phyloP scores from a whole-genome alignment of 2,329 filamentous ascomycete species.

The Colletotrichum paranaense region DNA sequence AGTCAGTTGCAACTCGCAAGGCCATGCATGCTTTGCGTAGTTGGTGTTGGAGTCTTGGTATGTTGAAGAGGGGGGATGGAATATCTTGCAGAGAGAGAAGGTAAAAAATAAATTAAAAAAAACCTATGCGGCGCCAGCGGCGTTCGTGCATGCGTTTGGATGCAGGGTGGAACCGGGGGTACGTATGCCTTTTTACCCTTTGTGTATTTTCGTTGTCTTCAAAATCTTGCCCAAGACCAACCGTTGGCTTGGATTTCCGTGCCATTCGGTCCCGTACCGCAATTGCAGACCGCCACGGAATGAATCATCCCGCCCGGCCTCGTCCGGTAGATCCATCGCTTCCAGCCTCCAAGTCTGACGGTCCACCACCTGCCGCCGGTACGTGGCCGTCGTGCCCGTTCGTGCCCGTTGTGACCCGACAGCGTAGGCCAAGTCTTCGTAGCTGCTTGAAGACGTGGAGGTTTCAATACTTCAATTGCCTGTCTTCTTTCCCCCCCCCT shows the following conservation, averaged over 20 bases:
- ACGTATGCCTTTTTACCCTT: constrained; percentile 36
- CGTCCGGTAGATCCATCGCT: constrained; percentile 27
- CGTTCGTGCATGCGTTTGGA: constrained; percentile 28
- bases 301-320: constrained; percentile 21
- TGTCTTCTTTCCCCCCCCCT: not conserved
- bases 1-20: not conserved
- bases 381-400: not conserved
- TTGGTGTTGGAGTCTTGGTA: not conserved
- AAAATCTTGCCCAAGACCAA: constrained; percentile 31
- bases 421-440: not conserved
- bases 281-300: constrained; percentile 27
- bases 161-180: constrained; percentile 33
- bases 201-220: constrained; percentile 21
- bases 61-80: too few species aligned
- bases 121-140: constrained; percentile 19
- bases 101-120: not conserved
- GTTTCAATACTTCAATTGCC: not conserved
- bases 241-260: constrained; percentile 14
- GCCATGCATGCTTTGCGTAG: constrained; percentile 6
- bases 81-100: not conserved
- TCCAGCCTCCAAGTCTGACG: constrained; percentile 11
- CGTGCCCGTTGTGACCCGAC: too few species aligned
- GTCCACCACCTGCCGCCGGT: not conserved
- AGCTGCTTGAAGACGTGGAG: not conserved
- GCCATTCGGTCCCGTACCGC: constrained; percentile 14